Conservation (phyloP, 2,329 filamentous ascomycete genomes). For the Emmonsiellopsis sp. region DNA sequence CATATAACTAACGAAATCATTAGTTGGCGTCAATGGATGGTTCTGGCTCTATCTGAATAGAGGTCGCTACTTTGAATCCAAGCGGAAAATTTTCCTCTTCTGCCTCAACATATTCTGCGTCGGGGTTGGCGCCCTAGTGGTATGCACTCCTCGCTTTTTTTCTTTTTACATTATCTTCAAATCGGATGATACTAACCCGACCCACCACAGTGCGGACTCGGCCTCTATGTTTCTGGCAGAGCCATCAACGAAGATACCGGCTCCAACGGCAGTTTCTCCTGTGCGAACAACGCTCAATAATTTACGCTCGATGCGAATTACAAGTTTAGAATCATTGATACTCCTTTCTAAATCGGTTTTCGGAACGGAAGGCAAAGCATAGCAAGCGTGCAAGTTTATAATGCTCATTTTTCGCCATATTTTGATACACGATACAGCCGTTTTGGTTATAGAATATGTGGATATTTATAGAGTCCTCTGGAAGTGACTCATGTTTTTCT, state of each 20-base stretch:
- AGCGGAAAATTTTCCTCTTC: conserved; percentile 36
- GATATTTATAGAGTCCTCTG: no score
- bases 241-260: conserved; percentile 25
- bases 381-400: no score
- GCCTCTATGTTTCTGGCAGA: conserved; percentile 31
- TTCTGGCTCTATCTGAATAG: conserved; percentile 42
- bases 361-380: no score
- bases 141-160: conserved; percentile 9
- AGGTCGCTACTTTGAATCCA: conserved; percentile 31
- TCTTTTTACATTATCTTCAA: neutral
- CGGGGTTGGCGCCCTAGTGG: conserved; percentile 19
- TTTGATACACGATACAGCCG: no score
- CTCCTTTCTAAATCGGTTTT: no score
- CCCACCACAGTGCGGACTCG: conserved; percentile 27
- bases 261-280: conserved; percentile 29
- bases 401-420: no score
- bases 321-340: no score
- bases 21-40: conserved; percentile 31
- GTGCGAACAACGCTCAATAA: conserved; percentile 24
- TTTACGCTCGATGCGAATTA: neutral
- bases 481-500: no score
- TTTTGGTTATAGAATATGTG: no score
- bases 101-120: conserved; percentile 38
- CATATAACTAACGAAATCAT: neutral
- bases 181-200: conserved; percentile 4